Conservation (phyloP, 306 rosid species). For the Dalbergia cochinchinensis region DNA sequence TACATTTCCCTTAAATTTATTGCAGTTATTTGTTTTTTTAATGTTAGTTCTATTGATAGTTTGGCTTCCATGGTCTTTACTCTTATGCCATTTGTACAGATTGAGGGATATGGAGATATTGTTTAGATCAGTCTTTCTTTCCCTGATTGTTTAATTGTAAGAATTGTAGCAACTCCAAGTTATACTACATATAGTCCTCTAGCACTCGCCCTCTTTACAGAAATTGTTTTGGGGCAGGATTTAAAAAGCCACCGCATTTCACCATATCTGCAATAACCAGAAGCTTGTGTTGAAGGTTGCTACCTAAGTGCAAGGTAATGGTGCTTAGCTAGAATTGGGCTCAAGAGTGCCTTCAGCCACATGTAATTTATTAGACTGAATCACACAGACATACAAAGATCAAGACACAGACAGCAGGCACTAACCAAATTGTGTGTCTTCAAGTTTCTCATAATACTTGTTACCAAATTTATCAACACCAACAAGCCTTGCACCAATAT, state of each 20-base stretch:
- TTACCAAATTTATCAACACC: constrained; percentile 95
- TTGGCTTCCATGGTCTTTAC: too few species aligned
- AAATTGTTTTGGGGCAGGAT: not conserved
- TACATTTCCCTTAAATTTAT: too few species aligned
- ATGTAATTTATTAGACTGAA: constrained; percentile 23
- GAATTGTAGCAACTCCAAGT: too few species aligned
- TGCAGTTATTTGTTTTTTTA: too few species aligned
- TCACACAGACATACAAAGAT: constrained; percentile 4
- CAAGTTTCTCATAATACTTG: constrained; percentile 84
- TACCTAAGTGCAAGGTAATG: constrained; percentile 10
- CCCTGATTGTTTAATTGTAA: too few species aligned
- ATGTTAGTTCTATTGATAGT: too few species aligned
- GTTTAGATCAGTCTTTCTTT: too few species aligned
- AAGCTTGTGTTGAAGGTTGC: constrained; percentile 18
- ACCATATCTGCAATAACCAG: constrained; percentile 18
- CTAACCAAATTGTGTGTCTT: constrained; percentile 74
- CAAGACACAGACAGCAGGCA: constrained; percentile 25
- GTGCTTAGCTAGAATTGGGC: constrained; percentile 8
- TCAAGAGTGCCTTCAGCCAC: constrained; percentile 13
- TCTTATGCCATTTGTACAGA: too few species aligned
- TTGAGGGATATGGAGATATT: too few species aligned
- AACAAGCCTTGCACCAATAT: constrained; percentile 86
- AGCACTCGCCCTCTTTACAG: too few species aligned
- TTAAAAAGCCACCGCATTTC: constrained; percentile 22
- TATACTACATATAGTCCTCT: too few species aligned